Percentiles rank a stretch among this genome's conserved stretches.
These are phyloP conservation scores for Moniliophthora roreri DNA, from an alignment of 1,284 basidiomycete species.

Conservation along the genomic window DNA sequence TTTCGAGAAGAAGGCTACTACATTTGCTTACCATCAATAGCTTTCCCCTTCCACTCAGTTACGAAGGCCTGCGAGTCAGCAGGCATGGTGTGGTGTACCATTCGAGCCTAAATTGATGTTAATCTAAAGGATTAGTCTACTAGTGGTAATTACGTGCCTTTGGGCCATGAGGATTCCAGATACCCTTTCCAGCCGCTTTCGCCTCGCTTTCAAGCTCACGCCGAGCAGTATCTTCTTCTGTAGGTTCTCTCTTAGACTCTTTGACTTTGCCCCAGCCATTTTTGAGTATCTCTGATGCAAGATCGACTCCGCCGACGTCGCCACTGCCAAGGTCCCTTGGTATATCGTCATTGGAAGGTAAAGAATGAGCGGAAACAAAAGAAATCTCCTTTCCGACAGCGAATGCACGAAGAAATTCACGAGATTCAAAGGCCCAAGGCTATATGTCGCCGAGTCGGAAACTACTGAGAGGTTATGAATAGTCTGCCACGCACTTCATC, in stretches of 20 bases:
- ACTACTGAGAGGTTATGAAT: background rate
- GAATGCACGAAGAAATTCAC: conserved; percentile 86
- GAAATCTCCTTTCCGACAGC: conserved; percentile 88
- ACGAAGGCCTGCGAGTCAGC: conserved; percentile 88
- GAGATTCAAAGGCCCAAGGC: conserved; percentile 90
- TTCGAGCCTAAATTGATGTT: conserved; percentile 55
- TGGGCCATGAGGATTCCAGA: conserved; percentile 87
- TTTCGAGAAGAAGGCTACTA: too few species aligned
- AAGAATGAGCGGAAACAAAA: conserved; percentile 75
- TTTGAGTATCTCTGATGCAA: conserved; percentile 78
- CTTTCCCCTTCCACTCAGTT: conserved; percentile 87
- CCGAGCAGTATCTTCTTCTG: conserved; percentile 77
- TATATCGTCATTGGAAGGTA: conserved; percentile 67
- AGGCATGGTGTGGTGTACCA: conserved; percentile 88
- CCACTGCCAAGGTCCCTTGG: conserved; percentile 77
- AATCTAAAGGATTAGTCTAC: background rate
- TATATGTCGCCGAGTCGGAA: conserved; percentile 28
- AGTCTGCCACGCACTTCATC: conserved; percentile 71
- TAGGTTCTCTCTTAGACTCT: conserved; percentile 76
- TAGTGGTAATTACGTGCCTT: conserved; percentile 45
- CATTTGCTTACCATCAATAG: conserved; percentile 83
- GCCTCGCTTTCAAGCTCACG: conserved; percentile 81
- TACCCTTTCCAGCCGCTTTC: conserved; percentile 71
- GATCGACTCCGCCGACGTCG: conserved; percentile 69
- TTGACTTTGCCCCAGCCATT: conserved; percentile 93